These are phyloP conservation scores for Malassezia psittaci DNA, from an alignment of 1,284 basidiomycete species.

Conservation along the genomic window DNA sequence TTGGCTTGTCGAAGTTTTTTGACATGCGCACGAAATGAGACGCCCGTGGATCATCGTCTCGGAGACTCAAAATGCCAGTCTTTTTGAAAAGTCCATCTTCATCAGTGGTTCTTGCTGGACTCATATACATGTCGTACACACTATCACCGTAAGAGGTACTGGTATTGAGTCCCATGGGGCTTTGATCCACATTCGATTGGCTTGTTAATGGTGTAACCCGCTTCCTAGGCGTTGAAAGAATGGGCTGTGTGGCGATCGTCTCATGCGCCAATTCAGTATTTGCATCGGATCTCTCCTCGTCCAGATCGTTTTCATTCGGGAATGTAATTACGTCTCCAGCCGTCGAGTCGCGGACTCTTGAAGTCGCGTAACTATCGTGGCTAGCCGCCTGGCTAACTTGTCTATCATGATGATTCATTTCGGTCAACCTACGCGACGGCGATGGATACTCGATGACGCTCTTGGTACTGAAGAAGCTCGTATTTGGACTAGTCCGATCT, in stretches of 20 bases:
- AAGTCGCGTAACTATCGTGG: too few relatives aligned
- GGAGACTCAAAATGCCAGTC: not conserved
- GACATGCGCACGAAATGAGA: not conserved
- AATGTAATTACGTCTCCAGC: slow-evolving; percentile 13
- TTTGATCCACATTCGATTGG: not conserved
- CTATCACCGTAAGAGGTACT: slow-evolving; percentile 3
- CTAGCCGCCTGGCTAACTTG: too few relatives aligned
- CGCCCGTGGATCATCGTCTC: not conserved
- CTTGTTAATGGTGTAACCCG: too few relatives aligned
- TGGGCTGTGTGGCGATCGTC: not conserved
- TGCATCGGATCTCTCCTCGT: not conserved
- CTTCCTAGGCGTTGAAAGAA: not conserved
- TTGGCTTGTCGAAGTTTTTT: not conserved
- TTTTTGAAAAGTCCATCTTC: slow-evolving; percentile 2
- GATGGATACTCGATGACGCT: too few relatives aligned
- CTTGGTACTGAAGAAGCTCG: too few relatives aligned
- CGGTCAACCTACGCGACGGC: too few relatives aligned
- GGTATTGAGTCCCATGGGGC: not conserved
- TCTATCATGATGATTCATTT: too few relatives aligned
- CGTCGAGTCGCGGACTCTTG: not conserved
- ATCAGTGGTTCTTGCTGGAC: not conserved
- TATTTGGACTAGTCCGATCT: too few relatives aligned
- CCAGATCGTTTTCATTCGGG: not conserved
- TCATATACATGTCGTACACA: slow-evolving; percentile 14
- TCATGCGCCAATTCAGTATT: not conserved